Conservation (phyloP, 2,329 filamentous ascomycete genomes). For the Pseudogymnoascus sp. region DNA sequence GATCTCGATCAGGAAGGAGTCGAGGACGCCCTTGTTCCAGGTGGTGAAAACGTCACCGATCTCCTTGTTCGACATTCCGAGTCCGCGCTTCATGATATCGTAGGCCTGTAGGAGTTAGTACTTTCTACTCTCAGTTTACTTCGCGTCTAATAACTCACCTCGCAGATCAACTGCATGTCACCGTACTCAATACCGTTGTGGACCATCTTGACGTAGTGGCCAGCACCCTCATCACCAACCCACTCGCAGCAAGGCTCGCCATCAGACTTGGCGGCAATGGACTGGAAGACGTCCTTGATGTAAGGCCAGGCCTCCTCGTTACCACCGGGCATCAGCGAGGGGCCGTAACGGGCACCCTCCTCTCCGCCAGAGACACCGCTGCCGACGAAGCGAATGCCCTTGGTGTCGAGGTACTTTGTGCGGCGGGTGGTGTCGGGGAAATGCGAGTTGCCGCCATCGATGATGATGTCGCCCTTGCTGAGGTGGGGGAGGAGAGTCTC, state of each 20-base stretch:
- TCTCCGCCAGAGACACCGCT: slow-evolving; percentile 98
- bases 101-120: slow-evolving; percentile 61
- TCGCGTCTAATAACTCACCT: slow-evolving; percentile 52
- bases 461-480: slow-evolving; percentile 91
- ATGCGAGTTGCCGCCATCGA: slow-evolving; percentile 98
- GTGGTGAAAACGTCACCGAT: slow-evolving; percentile 89
- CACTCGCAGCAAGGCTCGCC: slow-evolving; percentile 98
- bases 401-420: slow-evolving; percentile 74
- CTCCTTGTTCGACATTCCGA: slow-evolving; percentile 83
- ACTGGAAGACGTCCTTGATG: slow-evolving; percentile 99
- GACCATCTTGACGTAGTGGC: slow-evolving; percentile 99
- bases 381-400: slow-evolving; percentile 94
- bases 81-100: slow-evolving; percentile 98
- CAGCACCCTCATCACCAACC: slow-evolving; percentile 98
- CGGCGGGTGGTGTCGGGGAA: slow-evolving; percentile 98
- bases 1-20: slow-evolving; percentile 99
- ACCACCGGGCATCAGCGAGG: slow-evolving; percentile 97
- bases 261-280: slow-evolving; percentile 95
- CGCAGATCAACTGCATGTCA: slow-evolving; percentile 99
- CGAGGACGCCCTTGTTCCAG: slow-evolving; percentile 98
- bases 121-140: background rate
- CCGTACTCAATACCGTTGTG: slow-evolving; percentile 99
- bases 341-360: slow-evolving; percentile 96
- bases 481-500: slow-evolving; percentile 82
- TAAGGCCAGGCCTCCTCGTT: slow-evolving; percentile 96